A percentile compares a stretch with the other conserved stretches of the same genome.
Conservation (phyloP, 176 grass and related monocot species). For the Phoenix roebelenii region DNA sequence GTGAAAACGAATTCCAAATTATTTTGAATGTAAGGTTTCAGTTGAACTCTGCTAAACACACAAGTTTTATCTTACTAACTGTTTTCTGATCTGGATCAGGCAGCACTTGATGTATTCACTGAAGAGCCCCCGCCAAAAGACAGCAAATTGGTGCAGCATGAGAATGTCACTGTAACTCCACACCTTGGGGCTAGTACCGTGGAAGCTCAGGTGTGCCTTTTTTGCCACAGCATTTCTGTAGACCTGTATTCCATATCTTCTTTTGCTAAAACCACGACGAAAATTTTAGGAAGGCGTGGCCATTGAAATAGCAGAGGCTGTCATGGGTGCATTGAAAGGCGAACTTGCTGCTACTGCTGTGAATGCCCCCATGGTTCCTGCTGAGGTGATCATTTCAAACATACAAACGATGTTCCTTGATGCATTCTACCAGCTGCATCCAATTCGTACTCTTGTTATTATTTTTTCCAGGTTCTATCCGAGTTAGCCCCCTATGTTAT, state of each 20-base stretch:
- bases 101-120: conserved; percentile 87
- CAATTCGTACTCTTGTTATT: neutral
- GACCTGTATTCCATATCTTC: too few relatives aligned
- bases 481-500: conserved; percentile 59
- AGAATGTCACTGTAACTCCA: conserved; percentile 79
- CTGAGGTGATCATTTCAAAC: conserved; percentile 36
- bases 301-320: conserved; percentile 80
- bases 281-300: conserved; percentile 66
- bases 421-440: neutral
- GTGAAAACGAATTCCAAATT: too few relatives aligned
- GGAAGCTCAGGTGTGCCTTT: conserved; percentile 71
- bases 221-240: conserved; percentile 9
- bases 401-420: too few relatives aligned
- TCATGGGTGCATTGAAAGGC: conserved; percentile 71
- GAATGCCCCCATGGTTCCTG: conserved; percentile 83
- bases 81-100: conserved; percentile 35
- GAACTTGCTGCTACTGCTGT: conserved; percentile 80
- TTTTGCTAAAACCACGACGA: too few relatives aligned
- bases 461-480: conserved; percentile 35
- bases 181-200: conserved; percentile 89
- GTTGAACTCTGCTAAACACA: too few relatives aligned
- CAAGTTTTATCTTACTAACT: conserved; percentile 13
- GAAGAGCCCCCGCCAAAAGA: conserved; percentile 71
- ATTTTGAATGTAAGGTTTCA: too few relatives aligned
- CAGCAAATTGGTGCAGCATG: conserved; percentile 70